Percentiles rank a stretch among this genome's conserved stretches.
Conservation (phyloP, 345 rosid genomes). For the Noccaea caerulescens region DNA sequence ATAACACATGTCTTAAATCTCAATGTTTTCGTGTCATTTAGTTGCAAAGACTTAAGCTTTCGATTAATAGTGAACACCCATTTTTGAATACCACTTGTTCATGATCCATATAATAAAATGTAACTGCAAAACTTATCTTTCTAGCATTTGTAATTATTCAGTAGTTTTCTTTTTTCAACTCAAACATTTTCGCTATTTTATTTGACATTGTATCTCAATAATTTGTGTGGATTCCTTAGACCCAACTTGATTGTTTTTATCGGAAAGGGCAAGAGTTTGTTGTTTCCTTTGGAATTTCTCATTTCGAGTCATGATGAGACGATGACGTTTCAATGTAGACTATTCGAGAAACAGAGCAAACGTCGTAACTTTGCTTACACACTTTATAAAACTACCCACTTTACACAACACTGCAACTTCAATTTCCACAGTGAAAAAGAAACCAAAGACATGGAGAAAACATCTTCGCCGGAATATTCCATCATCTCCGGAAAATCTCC, state of each 20-base stretch:
- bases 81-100: too few species aligned
- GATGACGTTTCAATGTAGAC: conserved; percentile 41
- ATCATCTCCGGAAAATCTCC: conserved; percentile 46
- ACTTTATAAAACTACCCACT: conserved; percentile 17
- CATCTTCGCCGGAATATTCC: conserved; percentile 47
- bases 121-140: too few species aligned
- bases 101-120: too few species aligned
- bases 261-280: conserved; percentile 39
- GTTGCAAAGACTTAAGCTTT: background rate
- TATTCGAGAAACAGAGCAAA: conserved; percentile 36
- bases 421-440: background rate
- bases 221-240: conserved; percentile 2
- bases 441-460: conserved; percentile 50
- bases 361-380: conserved; percentile 1
- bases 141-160: too few species aligned
- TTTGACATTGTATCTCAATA: background rate
- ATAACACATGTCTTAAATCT: conserved; percentile 4
- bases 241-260: conserved; percentile 27
- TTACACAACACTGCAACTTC: conserved; percentile 7
- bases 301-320: conserved; percentile 28
- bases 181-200: too few species aligned
- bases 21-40: conserved; percentile 23
- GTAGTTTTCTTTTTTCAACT: too few species aligned
- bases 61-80: too few species aligned
- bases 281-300: conserved; percentile 36